Conservation (phyloP, 352 stramenopile genomes). For the Elongisporangium anandrum region DNA sequence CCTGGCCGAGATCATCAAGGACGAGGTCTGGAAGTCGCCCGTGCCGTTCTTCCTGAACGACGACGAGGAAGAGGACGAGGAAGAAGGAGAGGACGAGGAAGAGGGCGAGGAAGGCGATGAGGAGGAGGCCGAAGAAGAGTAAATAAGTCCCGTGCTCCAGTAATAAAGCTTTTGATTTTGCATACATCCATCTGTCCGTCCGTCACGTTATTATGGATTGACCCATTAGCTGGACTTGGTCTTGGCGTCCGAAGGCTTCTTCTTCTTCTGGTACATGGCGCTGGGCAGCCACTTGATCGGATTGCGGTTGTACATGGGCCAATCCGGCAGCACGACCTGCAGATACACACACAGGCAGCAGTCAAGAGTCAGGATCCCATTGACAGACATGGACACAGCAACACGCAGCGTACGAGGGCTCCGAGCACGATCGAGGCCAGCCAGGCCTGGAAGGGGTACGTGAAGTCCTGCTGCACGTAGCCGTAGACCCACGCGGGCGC, state of each 20-base stretch:
- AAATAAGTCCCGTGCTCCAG: slow-evolving; percentile 14
- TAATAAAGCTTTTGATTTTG: slow-evolving; percentile 17
- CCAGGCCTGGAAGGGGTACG: slow-evolving; percentile 74
- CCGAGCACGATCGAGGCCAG: slow-evolving; percentile 44
- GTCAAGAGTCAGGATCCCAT: not conserved
- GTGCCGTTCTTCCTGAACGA: slow-evolving; percentile 51
- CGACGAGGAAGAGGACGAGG: slow-evolving; percentile 34
- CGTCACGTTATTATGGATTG: slow-evolving; percentile 8
- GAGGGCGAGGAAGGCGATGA: slow-evolving; percentile 31
- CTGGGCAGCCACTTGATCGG: slow-evolving; percentile 78
- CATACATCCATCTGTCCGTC: too few relatives aligned
- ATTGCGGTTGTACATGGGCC: slow-evolving; percentile 81
- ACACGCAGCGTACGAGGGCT: slow-evolving; percentile 39
- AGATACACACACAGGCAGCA: not conserved
- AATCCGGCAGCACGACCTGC: slow-evolving; percentile 75
- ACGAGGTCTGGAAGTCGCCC: slow-evolving; percentile 75
- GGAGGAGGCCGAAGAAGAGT: slow-evolving; percentile 17
- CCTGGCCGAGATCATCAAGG: slow-evolving; percentile 72
- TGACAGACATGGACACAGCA: not conserved
- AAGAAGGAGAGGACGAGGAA: slow-evolving; percentile 30
- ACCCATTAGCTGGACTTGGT: slow-evolving; percentile 6
- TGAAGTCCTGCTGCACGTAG: slow-evolving; percentile 81
- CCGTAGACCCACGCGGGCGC: slow-evolving; percentile 81
- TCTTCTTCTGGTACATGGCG: slow-evolving; percentile 72
- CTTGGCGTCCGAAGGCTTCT: slow-evolving; percentile 15